These are phyloP conservation scores for Rubia tinctorum DNA, from an alignment of 305 asterid species.

Conservation along the genomic window DNA sequence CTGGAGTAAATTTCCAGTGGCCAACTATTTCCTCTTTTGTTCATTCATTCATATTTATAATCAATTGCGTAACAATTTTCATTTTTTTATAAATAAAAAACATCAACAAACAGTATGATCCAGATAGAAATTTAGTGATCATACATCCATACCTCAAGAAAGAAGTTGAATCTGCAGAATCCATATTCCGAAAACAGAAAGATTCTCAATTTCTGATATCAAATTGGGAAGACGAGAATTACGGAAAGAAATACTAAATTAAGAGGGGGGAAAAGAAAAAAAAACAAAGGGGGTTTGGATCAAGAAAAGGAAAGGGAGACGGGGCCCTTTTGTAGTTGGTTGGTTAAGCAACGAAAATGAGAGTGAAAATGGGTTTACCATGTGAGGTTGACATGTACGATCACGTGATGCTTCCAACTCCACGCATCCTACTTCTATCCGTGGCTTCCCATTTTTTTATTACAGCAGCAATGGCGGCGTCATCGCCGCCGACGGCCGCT, in stretches of 20 bases:
- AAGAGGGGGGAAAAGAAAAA: background rate
- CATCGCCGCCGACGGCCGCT: background rate
- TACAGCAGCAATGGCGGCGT: background rate
- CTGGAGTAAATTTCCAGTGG: too few species aligned
- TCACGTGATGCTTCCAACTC: conserved; percentile 5
- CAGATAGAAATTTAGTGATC: background rate
- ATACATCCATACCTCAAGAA: conserved; percentile 49
- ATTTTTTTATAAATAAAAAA: background rate
- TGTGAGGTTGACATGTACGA: conserved; percentile 4
- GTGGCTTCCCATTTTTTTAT: background rate
- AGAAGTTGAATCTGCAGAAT: conserved; percentile 44
- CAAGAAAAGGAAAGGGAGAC: conserved; percentile 9
- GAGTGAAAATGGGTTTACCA: conserved; percentile 6
- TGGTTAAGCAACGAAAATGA: background rate
- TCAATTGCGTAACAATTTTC: background rate
- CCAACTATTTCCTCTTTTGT: background rate
- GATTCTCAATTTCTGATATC: background rate
- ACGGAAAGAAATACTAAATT: background rate
- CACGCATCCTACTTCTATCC: background rate
- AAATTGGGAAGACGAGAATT: background rate
- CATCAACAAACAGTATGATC: conserved; percentile 4
- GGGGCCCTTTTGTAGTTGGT: background rate
- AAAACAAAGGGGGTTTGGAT: conserved; percentile 18
- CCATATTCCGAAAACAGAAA: conserved; percentile 30
- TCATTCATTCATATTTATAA: background rate